Evolutionary conservation across 352 stramenopile genomes (phyloP).

Genomic region (Phytophthora citrophthora): DNA sequence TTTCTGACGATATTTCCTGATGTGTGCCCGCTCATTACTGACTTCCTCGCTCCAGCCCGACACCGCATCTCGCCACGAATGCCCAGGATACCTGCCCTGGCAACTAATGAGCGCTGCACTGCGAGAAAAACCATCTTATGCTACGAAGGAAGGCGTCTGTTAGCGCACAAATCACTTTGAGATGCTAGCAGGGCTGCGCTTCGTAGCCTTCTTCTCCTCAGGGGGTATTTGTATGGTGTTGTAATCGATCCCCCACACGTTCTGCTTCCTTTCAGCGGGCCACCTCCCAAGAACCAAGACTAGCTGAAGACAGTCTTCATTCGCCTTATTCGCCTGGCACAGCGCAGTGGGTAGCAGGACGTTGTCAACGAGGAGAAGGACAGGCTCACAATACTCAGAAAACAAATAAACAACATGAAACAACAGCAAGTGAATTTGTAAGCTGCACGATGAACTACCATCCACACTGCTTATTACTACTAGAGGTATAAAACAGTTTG

Average conservation of each 20-base stretch:
- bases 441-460: too few relatives aligned
- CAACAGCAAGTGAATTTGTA: background rate
- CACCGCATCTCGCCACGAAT: conserved; percentile 36
- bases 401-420: conserved; percentile 43
- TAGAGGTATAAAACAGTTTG: too few relatives aligned
- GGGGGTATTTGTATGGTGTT: conserved; percentile 45
- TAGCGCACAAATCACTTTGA: conserved; percentile 27
- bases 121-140: conserved; percentile 10
- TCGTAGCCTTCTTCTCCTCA: conserved; percentile 19
- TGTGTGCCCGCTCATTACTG: conserved; percentile 1
- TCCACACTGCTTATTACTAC: too few relatives aligned
- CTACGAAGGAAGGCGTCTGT: conserved; percentile 14
- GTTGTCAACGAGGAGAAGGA: conserved; percentile 22
- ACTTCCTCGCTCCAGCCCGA: conserved; percentile 28
- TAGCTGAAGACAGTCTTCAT: too few relatives aligned
- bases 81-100: conserved; percentile 22
- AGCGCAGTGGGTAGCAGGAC: conserved; percentile 7
- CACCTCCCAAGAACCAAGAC: conserved; percentile 4
- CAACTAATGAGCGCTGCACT: conserved; percentile 25
- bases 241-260: conserved; percentile 37
- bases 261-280: conserved; percentile 22
- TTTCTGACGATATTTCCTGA: background rate
- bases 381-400: conserved; percentile 9
- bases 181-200: conserved; percentile 5
- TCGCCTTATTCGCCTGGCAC: conserved; percentile 6